Conservation (phyloP, 805 yeast species). For the Kuraishia borneana region DNA sequence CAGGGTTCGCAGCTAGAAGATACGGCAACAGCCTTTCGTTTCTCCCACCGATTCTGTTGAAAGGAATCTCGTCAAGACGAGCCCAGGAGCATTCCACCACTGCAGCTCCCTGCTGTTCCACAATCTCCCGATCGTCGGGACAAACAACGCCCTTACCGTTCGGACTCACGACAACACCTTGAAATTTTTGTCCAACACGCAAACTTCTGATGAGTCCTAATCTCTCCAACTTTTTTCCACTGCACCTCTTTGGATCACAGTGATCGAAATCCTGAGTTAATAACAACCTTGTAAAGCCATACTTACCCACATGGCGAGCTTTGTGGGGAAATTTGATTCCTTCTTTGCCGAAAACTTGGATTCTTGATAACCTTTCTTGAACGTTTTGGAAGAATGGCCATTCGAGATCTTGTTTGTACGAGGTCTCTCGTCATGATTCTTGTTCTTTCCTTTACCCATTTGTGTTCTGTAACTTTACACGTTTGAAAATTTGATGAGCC, state of each 20-base stretch:
- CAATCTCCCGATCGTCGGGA: constrained; percentile 72
- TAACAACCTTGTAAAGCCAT: not conserved
- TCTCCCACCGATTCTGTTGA: constrained; percentile 81
- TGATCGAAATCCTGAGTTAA: constrained; percentile 68
- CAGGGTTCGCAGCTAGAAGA: constrained; percentile 92
- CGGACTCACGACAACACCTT: constrained; percentile 78
- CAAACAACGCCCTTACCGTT: constrained; percentile 86
- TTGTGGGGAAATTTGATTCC: constrained; percentile 53
- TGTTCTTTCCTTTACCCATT: constrained; percentile 45
- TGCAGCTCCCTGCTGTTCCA: constrained; percentile 80
- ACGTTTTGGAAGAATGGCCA: constrained; percentile 45
- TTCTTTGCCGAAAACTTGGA: constrained; percentile 10
- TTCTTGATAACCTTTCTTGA: constrained; percentile 23
- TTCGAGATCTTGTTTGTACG: constrained; percentile 32
- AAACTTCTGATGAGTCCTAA: constrained; percentile 71
- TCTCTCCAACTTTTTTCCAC: constrained; percentile 88
- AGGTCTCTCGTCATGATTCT: constrained; percentile 28
- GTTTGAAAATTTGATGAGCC: not conserved
- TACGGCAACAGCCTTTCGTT: constrained; percentile 84
- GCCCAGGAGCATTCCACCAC: constrained; percentile 99
- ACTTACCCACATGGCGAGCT: constrained; percentile 81
- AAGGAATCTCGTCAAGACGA: constrained; percentile 92
- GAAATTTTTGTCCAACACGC: constrained; percentile 88
- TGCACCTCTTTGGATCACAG: constrained; percentile 95
- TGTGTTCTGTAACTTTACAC: not conserved